phyloP scores from a whole-genome alignment of 768 basidiomycete species.

The Collybiopsis confluens region DNA sequence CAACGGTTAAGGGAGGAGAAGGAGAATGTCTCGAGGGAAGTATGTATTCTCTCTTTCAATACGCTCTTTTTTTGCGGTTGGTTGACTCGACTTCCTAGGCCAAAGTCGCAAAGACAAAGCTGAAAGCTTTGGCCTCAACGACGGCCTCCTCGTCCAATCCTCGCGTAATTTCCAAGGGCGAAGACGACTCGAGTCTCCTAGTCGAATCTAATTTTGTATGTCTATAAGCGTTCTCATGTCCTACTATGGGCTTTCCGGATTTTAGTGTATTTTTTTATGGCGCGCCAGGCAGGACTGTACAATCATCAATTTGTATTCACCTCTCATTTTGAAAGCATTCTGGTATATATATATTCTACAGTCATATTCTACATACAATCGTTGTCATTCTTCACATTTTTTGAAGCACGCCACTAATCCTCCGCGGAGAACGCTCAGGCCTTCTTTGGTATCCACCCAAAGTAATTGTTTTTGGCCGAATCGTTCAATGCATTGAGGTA shows the following conservation, averaged over 20 bases:
- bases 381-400: too few relatives aligned
- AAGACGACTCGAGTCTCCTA: neutral
- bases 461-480: constrained; percentile 9
- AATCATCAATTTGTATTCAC: too few relatives aligned
- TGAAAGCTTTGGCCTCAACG: neutral
- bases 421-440: too few relatives aligned
- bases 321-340: too few relatives aligned
- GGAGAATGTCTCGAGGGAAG: neutral
- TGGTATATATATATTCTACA: too few relatives aligned
- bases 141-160: neutral
- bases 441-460: constrained; percentile 8
- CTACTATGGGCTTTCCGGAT: too few relatives aligned
- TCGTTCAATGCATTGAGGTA: constrained; percentile 6
- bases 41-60: neutral
- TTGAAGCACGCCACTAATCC: too few relatives aligned
- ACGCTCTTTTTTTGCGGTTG: neutral
- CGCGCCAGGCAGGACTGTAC: too few relatives aligned
- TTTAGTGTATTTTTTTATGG: too few relatives aligned
- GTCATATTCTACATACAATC: too few relatives aligned
- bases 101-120: neutral
- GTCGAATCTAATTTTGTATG: neutral
- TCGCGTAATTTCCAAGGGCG: neutral
- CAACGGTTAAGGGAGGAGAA: neutral
- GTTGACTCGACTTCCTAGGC: neutral
- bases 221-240: neutral